Evolutionary conservation across 306 rosid genomes (phyloP), one percentile per base, ranked within the genome.

Genomic region (Ammopiptanthus mongolicus): DNA sequence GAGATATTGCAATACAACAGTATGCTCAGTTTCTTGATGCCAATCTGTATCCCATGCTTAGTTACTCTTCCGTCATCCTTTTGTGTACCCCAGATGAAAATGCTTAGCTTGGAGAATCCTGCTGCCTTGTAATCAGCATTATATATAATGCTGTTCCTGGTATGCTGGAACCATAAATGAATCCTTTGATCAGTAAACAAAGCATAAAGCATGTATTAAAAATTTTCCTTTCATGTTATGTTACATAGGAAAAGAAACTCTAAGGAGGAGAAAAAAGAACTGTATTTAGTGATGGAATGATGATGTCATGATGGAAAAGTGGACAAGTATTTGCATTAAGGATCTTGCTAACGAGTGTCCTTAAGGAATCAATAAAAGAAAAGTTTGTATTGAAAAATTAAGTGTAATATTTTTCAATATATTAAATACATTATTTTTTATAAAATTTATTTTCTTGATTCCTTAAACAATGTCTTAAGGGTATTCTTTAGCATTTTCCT

Each of bases 31-130:
- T 95, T 81, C 90, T 95, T 28, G 97, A 92, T 0, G 85, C 88
- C 73, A 92, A 88, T 79, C 58, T 80, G 17, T 95, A 95, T 80
- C 99, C 99, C 44, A 95, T 90, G 99, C 91, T 88, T 52, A 88
- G 93, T 86, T 95, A 92, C 88, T 95, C 99, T 78, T 92, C 99
- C 80, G 80, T 92, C 84, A 84, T 95, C 79, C 91, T 95, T n/a
- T 33, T 92, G 63, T 90, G 77, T 56, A 56, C 83, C 56, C 97
- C 92, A 3, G 76, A 82, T 47, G 79, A 81, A 78, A 81, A 58
- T 79, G 81, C 79, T 5, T 81, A 77, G 67, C 69, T 33, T 75
- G 79, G 64, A 58, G 44, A 66, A 57, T 71, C 69, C 13, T 51
- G 56, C 47, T 71, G 37, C 59, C 46, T 31, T 56, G 19, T 57